Percentiles rank a stretch among this genome's conserved stretches.
phyloP scores from a whole-genome alignment of 108 stramenopile species.

The Skeletonema grethae region DNA sequence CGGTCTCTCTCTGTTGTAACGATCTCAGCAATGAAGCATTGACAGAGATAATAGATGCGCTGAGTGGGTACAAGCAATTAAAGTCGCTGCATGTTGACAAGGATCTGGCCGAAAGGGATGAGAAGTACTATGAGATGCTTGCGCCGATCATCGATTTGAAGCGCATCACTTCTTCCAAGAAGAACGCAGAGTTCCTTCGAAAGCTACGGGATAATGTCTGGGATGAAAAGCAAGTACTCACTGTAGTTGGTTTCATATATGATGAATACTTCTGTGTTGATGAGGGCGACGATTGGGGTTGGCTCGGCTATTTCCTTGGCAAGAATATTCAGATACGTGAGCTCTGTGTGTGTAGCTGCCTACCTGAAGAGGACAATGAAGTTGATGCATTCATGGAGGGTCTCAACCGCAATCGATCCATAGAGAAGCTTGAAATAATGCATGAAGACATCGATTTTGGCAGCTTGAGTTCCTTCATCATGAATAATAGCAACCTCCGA shows the following conservation, averaged over 20 bases:
- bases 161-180: constrained; percentile 4
- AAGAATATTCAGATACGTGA: background rate
- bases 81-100: background rate
- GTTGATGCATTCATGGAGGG: background rate
- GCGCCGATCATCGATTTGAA: background rate
- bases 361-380: background rate
- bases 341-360: background rate
- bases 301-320: constrained; percentile 11
- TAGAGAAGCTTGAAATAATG: background rate
- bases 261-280: background rate
- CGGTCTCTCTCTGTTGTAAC: background rate
- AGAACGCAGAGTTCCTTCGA: constrained; percentile 5
- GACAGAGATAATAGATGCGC: background rate
- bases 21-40: background rate
- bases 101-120: background rate
- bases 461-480: background rate
- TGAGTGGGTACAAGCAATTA: background rate
- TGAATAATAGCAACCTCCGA: background rate
- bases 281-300: constrained; percentile 1
- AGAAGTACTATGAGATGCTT: background rate
- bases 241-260: background rate
- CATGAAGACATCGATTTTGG: background rate
- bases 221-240: background rate
- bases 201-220: background rate
- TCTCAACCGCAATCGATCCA: background rate